Evolutionary conservation across 352 stramenopile species (phyloP).

Genomic region (Achlya hypogyna): DNA sequence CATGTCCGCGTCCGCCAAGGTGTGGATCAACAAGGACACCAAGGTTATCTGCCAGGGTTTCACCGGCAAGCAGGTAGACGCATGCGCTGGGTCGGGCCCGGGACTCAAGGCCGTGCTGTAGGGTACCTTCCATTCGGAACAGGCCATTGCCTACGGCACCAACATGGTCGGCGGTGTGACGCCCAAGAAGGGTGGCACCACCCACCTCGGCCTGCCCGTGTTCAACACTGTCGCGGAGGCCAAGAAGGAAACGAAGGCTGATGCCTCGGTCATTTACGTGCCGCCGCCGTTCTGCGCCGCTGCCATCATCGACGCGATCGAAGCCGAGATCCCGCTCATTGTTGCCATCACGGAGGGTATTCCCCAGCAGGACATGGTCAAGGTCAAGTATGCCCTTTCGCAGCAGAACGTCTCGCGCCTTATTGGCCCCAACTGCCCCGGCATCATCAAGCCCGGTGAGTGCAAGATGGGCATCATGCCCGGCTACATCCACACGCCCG

Average conservation of each 20-base stretch:
- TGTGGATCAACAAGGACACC: slow-evolving; percentile 99
- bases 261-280: slow-evolving; percentile 99
- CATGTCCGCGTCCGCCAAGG: slow-evolving; percentile 95
- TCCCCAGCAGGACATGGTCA: slow-evolving; percentile 99
- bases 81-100: neutral
- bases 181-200: slow-evolving; percentile 96
- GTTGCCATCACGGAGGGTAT: slow-evolving; percentile 99
- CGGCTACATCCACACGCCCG: slow-evolving; percentile 97
- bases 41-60: slow-evolving; percentile 99
- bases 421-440: slow-evolving; percentile 99
- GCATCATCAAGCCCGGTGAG: slow-evolving; percentile 99
- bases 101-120: slow-evolving; percentile 23
- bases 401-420: slow-evolving; percentile 92
- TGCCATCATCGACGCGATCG: slow-evolving; percentile 98
- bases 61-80: slow-evolving; percentile 96
- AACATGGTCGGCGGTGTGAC: slow-evolving; percentile 99
- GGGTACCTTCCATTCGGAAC: slow-evolving; percentile 98
- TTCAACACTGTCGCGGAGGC: slow-evolving; percentile 94
- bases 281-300: slow-evolving; percentile 96
- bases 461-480: slow-evolving; percentile 99
- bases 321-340: slow-evolving; percentile 93
- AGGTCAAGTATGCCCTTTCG: slow-evolving; percentile 93
- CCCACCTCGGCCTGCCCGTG: slow-evolving; percentile 97
- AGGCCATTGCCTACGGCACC: slow-evolving; percentile 99
- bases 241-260: slow-evolving; percentile 81